Evolutionary conservation across 2,329 filamentous ascomycete genomes (phyloP).

Genomic region (Xylogone sp.): DNA sequence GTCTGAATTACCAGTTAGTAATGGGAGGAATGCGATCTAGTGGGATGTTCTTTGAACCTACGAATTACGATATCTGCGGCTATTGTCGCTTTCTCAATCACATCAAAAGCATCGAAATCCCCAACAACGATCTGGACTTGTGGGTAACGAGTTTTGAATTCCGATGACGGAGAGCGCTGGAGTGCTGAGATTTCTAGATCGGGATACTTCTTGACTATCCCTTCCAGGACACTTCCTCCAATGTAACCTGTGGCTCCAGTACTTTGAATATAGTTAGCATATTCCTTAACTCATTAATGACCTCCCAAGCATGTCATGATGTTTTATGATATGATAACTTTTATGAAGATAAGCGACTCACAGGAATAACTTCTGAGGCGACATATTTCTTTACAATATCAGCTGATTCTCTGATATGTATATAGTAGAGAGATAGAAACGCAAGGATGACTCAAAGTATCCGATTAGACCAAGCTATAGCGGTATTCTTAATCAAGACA

Average conservation of each 20-base stretch:
- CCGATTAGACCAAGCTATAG: too few species aligned
- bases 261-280: constrained; percentile 1
- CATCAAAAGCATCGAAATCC: constrained; percentile 37
- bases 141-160: constrained; percentile 30
- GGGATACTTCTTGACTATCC: constrained; percentile 5
- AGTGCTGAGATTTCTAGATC: constrained; percentile 7
- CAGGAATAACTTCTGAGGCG: constrained; percentile 1
- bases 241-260: constrained; percentile 33
- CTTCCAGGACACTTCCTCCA: constrained; percentile 26
- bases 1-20: too few species aligned
- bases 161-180: constrained; percentile 1
- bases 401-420: too few species aligned
- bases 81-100: constrained; percentile 40
- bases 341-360: not conserved
- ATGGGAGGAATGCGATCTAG: too few species aligned
- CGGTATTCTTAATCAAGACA: too few species aligned
- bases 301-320: too few species aligned
- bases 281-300: too few species aligned
- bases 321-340: not conserved
- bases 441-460: too few species aligned
- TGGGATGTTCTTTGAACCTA: constrained; percentile 20
- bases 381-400: not conserved
- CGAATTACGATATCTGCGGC: constrained; percentile 46
- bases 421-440: too few species aligned
- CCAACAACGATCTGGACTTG: constrained; percentile 48